Evolutionary conservation across 1,139 yeast genomes (phyloP).

Genomic region (Waltiozyma solani): DNA sequence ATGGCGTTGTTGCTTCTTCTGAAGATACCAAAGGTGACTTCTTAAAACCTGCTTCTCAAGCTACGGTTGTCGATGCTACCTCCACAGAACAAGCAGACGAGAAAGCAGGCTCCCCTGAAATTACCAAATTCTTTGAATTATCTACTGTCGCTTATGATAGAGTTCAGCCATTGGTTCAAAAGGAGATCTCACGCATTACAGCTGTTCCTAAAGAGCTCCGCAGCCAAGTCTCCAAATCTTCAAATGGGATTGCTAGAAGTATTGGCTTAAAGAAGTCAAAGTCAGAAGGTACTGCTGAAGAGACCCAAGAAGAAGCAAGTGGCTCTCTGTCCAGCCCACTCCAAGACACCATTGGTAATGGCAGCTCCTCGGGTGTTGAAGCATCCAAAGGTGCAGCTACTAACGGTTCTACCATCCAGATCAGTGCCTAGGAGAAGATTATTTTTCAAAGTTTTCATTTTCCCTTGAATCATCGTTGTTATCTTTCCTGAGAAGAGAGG

Average conservation of each 20-base stretch:
- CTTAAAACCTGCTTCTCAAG: neutral
- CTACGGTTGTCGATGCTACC: neutral
- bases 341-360: too few species aligned
- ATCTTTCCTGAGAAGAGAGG: too few species aligned
- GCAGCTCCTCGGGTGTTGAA: neutral
- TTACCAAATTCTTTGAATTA: constrained; percentile 6
- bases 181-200: constrained; percentile 1
- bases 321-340: too few species aligned
- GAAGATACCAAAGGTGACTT: neutral
- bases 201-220: neutral
- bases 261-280: neutral
- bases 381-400: neutral
- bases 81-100: constrained; percentile 1
- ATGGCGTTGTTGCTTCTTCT: neutral
- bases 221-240: neutral
- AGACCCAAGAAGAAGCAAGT: neutral
- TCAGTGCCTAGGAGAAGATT: too few species aligned
- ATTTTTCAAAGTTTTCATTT: too few species aligned
- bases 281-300: neutral
- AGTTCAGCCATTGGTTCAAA: constrained; percentile 5
- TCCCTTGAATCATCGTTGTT: too few species aligned
- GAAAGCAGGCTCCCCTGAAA: neutral
- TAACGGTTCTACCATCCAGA: neutral
- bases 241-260: neutral
- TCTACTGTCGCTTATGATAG: constrained; percentile 9